These are phyloP conservation scores for Parastagonospora avenae DNA, from an alignment of 2,329 filamentous ascomycete species.

Conservation along the genomic window DNA sequence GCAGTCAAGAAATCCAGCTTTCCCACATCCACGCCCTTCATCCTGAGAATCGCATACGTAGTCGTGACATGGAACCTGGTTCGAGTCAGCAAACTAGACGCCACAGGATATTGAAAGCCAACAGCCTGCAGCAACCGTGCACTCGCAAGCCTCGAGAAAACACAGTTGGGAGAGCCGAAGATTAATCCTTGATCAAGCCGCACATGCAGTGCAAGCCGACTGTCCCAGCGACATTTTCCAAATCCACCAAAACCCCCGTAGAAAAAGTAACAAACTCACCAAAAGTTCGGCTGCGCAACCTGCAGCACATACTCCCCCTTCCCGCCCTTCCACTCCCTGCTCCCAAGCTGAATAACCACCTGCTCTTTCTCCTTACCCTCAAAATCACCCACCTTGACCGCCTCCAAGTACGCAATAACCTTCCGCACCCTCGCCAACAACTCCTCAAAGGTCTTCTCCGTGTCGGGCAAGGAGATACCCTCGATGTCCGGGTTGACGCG, in stretches of 20 bases:
- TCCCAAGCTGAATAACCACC: conserved; percentile 41
- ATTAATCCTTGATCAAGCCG: too few species aligned
- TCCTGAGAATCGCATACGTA: conserved; percentile 65
- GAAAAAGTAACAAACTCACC: conserved; percentile 20
- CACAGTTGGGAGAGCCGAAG: too few species aligned
- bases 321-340: conserved; percentile 44
- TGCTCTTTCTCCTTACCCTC: conserved; percentile 51
- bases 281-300: conserved; percentile 64
- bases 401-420: conserved; percentile 55
- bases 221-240: background rate
- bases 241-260: background rate
- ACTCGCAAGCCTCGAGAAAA: too few species aligned
- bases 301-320: conserved; percentile 54
- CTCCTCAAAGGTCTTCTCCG: conserved; percentile 57
- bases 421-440: conserved; percentile 55
- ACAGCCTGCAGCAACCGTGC: too few species aligned
- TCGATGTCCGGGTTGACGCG: conserved; percentile 47
- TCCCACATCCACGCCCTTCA: conserved; percentile 65
- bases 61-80: conserved; percentile 64
- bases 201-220: background rate
- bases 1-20: conserved; percentile 62
- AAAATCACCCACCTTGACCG: conserved; percentile 49
- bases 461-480: conserved; percentile 44
- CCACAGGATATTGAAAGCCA: too few species aligned
- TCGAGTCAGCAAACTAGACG: background rate